A percentile compares a stretch with the other conserved stretches of the same genome.
These are phyloP conservation scores for Thecaphora frezii DNA, from an alignment of 1,284 basidiomycete species.

Conservation along the genomic window DNA sequence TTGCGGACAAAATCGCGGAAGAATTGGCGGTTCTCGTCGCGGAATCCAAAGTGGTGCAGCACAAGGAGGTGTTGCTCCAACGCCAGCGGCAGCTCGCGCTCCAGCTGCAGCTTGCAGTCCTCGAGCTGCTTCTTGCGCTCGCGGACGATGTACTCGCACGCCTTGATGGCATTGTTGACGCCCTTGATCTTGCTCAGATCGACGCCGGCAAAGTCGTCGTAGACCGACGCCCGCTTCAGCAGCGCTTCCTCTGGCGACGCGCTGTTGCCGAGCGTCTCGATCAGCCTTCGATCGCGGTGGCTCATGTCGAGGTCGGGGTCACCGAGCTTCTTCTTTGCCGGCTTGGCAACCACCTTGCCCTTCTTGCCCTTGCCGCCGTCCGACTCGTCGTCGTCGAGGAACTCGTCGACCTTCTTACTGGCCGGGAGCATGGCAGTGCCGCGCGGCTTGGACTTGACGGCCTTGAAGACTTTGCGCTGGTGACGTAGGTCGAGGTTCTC, in stretches of 20 bases:
- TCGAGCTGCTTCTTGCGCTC: constrained; percentile 78
- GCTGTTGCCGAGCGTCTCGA: constrained; percentile 83
- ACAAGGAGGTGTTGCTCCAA: constrained; percentile 62
- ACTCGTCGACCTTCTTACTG: constrained; percentile 11
- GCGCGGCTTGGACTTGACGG: constrained; percentile 13
- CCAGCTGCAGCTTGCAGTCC: constrained; percentile 75
- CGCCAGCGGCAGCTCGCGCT: constrained; percentile 68
- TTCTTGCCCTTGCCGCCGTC: constrained; percentile 18
- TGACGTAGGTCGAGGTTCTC: constrained; percentile 78
- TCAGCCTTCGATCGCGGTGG: constrained; percentile 83
- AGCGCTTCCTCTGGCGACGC: constrained; percentile 64
- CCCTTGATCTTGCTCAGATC: constrained; percentile 29
- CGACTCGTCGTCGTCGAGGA: constrained; percentile 6
- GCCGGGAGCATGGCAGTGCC: background rate
- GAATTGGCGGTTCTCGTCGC: constrained; percentile 69
- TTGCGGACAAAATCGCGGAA: constrained; percentile 75
- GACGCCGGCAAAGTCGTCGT: constrained; percentile 38
- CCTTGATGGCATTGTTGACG: constrained; percentile 69
- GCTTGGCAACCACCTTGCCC: constrained; percentile 6
- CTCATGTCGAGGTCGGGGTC: constrained; percentile 31
- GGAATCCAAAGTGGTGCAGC: constrained; percentile 70
- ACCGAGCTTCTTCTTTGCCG: constrained; percentile 17
- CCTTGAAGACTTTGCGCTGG: constrained; percentile 41
- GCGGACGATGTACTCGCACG: constrained; percentile 84
- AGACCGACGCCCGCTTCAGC: constrained; percentile 38